phyloP scores from a whole-genome alignment of 768 basidiomycete species.

The Rhodotorula babjevae region DNA sequence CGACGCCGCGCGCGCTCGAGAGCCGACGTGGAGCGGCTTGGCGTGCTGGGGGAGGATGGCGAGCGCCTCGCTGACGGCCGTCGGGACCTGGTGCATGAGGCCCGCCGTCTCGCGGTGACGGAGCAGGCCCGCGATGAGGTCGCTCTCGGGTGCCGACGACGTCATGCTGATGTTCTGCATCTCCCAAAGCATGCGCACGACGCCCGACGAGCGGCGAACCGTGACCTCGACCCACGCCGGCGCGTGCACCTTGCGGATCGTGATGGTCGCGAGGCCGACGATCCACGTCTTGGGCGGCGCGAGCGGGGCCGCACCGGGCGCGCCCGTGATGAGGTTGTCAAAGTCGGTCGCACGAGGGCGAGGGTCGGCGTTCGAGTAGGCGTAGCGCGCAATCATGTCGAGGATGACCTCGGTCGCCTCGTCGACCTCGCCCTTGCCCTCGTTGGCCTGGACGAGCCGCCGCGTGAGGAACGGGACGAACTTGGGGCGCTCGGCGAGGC shows the following conservation, averaged over 20 bases:
- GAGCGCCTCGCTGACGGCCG: conserved; percentile 22
- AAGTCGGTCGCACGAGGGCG: conserved; percentile 74
- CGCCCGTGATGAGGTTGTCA: conserved; percentile 65
- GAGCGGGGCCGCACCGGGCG: conserved; percentile 15
- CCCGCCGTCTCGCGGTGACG: conserved; percentile 32
- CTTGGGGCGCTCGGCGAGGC: conserved; percentile 69
- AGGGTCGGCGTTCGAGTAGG: conserved; percentile 89
- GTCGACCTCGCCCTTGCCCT: conserved; percentile 66
- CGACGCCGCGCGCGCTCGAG: conserved; percentile 16
- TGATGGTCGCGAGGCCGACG: conserved; percentile 74
- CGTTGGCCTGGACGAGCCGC: conserved; percentile 79
- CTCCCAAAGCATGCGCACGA: conserved; percentile 74
- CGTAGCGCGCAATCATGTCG: conserved; percentile 92
- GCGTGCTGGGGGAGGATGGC: conserved; percentile 2
- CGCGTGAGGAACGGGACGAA: conserved; percentile 81
- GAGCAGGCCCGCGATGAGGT: conserved; percentile 36
- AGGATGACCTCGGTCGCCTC: conserved; percentile 93
- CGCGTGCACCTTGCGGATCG: conserved; percentile 66
- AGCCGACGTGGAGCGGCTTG: conserved; percentile 6
- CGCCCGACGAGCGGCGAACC: conserved; percentile 80
- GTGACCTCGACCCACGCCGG: conserved; percentile 85
- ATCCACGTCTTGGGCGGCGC: conserved; percentile 58
- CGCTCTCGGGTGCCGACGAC: conserved; percentile 44
- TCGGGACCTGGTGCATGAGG: conserved; percentile 25
- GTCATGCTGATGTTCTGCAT: conserved; percentile 84